Conservation (phyloP, 2,329 filamentous ascomycete species). For the Drechslerella stenobrocha region DNA sequence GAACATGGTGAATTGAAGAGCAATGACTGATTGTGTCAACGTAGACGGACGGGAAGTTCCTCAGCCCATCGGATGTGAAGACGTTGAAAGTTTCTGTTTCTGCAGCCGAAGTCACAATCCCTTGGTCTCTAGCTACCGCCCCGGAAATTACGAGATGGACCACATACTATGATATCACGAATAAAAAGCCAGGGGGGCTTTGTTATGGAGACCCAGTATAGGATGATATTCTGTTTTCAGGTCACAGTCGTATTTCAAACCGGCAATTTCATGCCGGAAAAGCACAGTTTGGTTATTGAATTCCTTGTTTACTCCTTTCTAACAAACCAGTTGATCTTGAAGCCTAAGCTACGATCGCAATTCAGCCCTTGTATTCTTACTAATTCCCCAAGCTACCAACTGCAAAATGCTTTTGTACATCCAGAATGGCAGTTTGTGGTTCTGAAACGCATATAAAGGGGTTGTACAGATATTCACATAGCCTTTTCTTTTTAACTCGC, state of each 20-base stretch:
- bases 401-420: too few relatives aligned
- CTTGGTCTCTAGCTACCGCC: constrained; percentile 1
- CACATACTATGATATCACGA: constrained; percentile 39
- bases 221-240: background rate
- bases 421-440: background rate
- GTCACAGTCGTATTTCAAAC: background rate
- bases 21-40: background rate
- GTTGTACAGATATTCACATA: too few relatives aligned
- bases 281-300: too few relatives aligned
- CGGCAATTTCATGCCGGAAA: background rate
- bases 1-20: background rate
- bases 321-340: too few relatives aligned
- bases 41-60: constrained; percentile 13
- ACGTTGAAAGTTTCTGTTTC: constrained; percentile 37
- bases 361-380: too few relatives aligned
- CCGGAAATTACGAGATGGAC: constrained; percentile 23
- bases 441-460: too few relatives aligned
- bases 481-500: too few relatives aligned
- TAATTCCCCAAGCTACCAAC: too few relatives aligned
- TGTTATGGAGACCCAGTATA: constrained; percentile 21
- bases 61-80: constrained; percentile 17
- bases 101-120: constrained; percentile 37
- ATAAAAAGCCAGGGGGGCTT: constrained; percentile 36
- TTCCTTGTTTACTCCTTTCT: too few relatives aligned
- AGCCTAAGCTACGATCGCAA: too few relatives aligned